These are phyloP conservation scores for Amauroascus niger DNA, from an alignment of 2,329 filamentous ascomycete species.

Conservation along the genomic window DNA sequence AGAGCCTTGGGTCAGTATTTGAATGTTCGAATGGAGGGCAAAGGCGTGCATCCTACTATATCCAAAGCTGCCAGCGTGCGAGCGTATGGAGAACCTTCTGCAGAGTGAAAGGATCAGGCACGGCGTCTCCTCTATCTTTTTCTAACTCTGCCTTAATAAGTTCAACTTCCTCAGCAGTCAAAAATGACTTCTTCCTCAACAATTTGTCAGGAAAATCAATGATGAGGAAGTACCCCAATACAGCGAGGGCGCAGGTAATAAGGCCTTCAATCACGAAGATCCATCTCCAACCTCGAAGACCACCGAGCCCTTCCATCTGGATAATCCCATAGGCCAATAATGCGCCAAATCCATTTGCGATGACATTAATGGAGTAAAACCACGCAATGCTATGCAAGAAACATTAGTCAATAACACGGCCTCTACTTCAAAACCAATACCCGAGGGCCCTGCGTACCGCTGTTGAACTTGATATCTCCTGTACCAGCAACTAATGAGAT, in stretches of 20 bases:
- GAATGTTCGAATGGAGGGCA: not conserved
- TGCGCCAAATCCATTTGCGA: constrained; percentile 41
- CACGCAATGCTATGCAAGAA: constrained; percentile 29
- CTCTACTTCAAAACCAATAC: not conserved
- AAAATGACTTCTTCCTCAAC: constrained; percentile 24
- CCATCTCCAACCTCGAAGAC: constrained; percentile 45
- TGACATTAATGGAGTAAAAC: constrained; percentile 43
- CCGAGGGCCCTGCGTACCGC: constrained; percentile 22
- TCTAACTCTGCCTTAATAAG: constrained; percentile 45
- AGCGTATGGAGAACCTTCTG: constrained; percentile 27
- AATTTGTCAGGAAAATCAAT: constrained; percentile 29
- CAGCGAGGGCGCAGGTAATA: constrained; percentile 21
- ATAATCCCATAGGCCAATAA: constrained; percentile 37
- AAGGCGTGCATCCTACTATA: constrained; percentile 9
- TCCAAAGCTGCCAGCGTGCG: constrained; percentile 12
- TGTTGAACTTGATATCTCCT: constrained; percentile 27
- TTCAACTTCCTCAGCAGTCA: constrained; percentile 34
- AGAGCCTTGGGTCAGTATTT: not conserved
- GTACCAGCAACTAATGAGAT: constrained; percentile 62
- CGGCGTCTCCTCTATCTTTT: constrained; percentile 44
- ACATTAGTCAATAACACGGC: not conserved
- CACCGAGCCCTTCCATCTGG: constrained; percentile 35
- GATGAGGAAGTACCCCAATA: constrained; percentile 26
- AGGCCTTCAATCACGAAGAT: constrained; percentile 45
- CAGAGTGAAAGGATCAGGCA: constrained; percentile 39